Conservation (phyloP, 1,284 basidiomycete genomes). For the Neonothopanus nambi region DNA sequence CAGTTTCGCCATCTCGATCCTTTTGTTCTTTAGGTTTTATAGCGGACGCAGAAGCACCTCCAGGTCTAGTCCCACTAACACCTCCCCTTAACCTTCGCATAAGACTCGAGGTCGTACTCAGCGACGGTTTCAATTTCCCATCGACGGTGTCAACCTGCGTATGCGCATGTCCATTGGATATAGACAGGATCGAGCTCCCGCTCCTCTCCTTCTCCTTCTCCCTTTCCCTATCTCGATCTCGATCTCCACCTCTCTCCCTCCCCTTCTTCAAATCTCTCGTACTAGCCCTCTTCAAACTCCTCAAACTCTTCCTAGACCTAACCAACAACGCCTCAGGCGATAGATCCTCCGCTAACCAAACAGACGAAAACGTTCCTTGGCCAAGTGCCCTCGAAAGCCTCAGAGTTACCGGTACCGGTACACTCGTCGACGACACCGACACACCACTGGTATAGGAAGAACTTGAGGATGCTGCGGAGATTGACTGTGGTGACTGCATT, state of each 20-base stretch:
- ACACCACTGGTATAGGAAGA: no score
- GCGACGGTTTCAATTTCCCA: conserved; percentile 7
- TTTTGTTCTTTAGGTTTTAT: not conserved
- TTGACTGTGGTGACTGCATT: conserved; percentile 12
- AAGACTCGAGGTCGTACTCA: conserved; percentile 12
- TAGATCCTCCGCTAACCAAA: conserved; percentile 70
- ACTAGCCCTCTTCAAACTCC: conserved; percentile 34
- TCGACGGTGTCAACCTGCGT: not conserved
- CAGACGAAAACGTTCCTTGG: conserved; percentile 74
- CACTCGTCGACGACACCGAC: not conserved
- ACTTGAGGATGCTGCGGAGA: conserved; percentile 5
- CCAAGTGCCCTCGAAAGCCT: conserved; percentile 61
- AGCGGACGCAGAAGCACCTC: conserved; percentile 7
- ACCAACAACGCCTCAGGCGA: conserved; percentile 45
- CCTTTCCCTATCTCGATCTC: no score
- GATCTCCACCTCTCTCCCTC: no score
- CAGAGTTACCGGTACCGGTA: conserved; percentile 30
- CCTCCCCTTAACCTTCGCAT: conserved; percentile 35
- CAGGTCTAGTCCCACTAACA: conserved; percentile 31
- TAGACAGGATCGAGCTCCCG: no score
- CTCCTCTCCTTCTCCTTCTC: not conserved
- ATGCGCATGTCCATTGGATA: no score
- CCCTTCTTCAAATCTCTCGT: conserved; percentile 17
- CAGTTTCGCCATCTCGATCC: not conserved
- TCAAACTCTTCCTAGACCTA: conserved; percentile 38